Percentiles rank a stretch among this genome's conserved stretches.
Evolutionary conservation across 2,329 filamentous ascomycete species (phyloP).

Genomic region (Ustilaginoidea virens): DNA sequence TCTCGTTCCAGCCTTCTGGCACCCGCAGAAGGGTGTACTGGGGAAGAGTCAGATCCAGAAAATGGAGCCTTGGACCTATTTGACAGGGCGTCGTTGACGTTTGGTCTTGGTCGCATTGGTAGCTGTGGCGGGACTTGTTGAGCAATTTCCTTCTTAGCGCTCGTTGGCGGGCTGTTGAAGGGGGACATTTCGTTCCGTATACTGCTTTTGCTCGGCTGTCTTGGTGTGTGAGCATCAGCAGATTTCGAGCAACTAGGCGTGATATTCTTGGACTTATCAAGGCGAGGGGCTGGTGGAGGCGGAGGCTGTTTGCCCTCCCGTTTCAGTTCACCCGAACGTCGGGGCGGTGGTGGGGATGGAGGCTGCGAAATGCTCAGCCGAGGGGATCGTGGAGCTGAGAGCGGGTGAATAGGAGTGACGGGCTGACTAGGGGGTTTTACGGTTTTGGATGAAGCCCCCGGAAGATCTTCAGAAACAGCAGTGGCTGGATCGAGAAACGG

Average conservation of each 20-base stretch:
- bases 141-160: constrained; percentile 36
- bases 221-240: constrained; percentile 6
- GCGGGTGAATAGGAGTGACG: constrained; percentile 31
- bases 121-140: constrained; percentile 34
- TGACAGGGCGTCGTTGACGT: constrained; percentile 9
- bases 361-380: constrained; percentile 31
- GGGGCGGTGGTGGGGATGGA: constrained; percentile 48
- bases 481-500: constrained; percentile 33
- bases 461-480: constrained; percentile 22
- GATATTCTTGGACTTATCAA: constrained; percentile 44
- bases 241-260: constrained; percentile 8
- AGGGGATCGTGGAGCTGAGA: constrained; percentile 25
- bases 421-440: constrained; percentile 41
- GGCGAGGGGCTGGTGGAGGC: constrained; percentile 66
- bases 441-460: constrained; percentile 26
- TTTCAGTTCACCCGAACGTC: constrained; percentile 43
- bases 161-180: constrained; percentile 74
- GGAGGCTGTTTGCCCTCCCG: constrained; percentile 29
- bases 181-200: constrained; percentile 45
- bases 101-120: constrained; percentile 33
- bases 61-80: constrained; percentile 10
- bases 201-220: constrained; percentile 6
- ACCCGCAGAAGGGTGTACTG: constrained; percentile 32
- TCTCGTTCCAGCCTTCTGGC: constrained; percentile 29
- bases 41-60: constrained; percentile 32